A percentile compares a stretch with the other conserved stretches of the same genome.
Conservation (phyloP, 441 rosid genomes). For the Theobroma grandiflorum region DNA sequence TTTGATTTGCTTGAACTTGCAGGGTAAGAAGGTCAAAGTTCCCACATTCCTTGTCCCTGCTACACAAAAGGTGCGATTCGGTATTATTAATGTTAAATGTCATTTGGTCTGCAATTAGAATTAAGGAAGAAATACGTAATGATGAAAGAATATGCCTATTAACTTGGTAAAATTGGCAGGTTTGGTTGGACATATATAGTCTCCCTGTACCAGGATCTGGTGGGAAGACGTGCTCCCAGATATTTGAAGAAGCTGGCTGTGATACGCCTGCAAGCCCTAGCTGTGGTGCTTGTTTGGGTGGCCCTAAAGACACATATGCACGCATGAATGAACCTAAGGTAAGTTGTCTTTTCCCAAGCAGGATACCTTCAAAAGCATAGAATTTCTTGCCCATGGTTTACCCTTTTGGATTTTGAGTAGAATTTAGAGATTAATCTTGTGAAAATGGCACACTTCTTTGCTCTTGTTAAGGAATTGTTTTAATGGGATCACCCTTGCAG, state of each 20-base stretch:
- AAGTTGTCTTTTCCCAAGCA: constrained; percentile 29
- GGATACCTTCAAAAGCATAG: background rate
- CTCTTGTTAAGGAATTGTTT: background rate
- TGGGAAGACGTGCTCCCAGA: constrained; percentile 96
- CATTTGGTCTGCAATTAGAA: background rate
- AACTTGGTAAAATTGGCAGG: constrained; percentile 48
- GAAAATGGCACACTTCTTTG: background rate
- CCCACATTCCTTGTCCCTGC: constrained; percentile 99
- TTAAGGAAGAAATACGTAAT: background rate
- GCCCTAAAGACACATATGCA: constrained; percentile 93
- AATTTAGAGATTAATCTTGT: background rate
- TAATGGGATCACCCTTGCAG: constrained; percentile 43
- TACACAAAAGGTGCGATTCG: constrained; percentile 73
- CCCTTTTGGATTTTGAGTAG: background rate
- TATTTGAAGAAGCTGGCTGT: constrained; percentile 97
- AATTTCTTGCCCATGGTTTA: background rate
- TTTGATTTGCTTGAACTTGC: constrained; percentile 35
- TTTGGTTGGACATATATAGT: constrained; percentile 89
- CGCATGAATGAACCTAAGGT: constrained; percentile 91
- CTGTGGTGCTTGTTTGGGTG: constrained; percentile 99
- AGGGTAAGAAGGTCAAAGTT: constrained; percentile 94
- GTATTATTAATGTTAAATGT: background rate
- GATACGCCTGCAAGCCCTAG: constrained; percentile 96
- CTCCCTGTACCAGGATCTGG: constrained; percentile 94
- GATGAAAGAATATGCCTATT: constrained; percentile 12